Evolutionary conservation across 208 protist genomes (phyloP).

Genomic region (Leishmania lainsoni): DNA sequence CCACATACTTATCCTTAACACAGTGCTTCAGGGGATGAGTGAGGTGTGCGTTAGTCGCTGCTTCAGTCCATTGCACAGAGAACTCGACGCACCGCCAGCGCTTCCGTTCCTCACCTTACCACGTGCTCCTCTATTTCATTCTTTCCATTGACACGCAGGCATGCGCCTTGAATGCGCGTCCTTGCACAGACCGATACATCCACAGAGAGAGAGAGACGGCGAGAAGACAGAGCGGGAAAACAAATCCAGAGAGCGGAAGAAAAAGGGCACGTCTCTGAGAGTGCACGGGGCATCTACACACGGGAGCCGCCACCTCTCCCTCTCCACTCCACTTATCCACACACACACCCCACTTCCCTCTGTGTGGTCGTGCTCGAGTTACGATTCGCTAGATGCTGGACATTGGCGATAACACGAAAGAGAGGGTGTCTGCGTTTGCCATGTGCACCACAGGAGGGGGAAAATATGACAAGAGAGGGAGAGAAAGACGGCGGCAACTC

Average conservation of each 20-base stretch:
- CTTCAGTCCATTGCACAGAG: neutral
- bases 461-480: neutral
- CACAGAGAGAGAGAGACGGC: neutral
- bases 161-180: neutral
- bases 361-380: neutral
- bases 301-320: neutral
- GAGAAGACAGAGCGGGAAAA: neutral
- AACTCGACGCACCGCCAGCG: neutral
- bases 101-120: neutral
- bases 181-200: neutral
- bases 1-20: neutral
- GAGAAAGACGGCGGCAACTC: neutral
- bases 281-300: neutral
- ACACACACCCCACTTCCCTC: neutral
- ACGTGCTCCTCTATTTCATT: neutral
- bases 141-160: neutral
- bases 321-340: neutral
- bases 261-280: neutral
- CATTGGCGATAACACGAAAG: neutral
- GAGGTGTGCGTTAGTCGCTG: neutral
- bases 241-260: neutral
- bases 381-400: neutral
- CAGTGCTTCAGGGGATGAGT: neutral
- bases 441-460: neutral
- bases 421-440: neutral